These are phyloP conservation scores for Saturnispora diversa DNA, from an alignment of 805 yeast genomes.

Conservation along the genomic window DNA sequence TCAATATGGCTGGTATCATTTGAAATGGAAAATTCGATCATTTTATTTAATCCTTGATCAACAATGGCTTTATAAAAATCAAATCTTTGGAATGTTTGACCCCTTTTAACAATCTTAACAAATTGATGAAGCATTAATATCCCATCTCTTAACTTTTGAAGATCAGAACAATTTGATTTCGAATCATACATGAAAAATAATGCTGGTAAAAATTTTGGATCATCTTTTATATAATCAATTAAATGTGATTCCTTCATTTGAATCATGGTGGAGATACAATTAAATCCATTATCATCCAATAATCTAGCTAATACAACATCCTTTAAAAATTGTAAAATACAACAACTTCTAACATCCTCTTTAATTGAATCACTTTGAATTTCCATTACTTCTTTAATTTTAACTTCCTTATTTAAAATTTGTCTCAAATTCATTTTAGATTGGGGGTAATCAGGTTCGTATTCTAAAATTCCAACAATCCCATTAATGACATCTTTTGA, in stretches of 20 bases:
- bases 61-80: slow-evolving; percentile 59
- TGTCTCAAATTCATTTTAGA: slow-evolving; percentile 74
- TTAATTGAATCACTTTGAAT: slow-evolving; percentile 42
- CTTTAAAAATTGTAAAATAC: slow-evolving; percentile 68
- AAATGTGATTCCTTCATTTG: slow-evolving; percentile 62
- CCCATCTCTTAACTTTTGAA: slow-evolving; percentile 50
- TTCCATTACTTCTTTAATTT: slow-evolving; percentile 67
- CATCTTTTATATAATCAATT: slow-evolving; percentile 47
- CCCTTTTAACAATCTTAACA: slow-evolving; percentile 60
- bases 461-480: slow-evolving; percentile 74
- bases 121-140: slow-evolving; percentile 75
- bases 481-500: slow-evolving; percentile 47
- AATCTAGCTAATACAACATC: slow-evolving; percentile 80
- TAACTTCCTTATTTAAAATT: slow-evolving; percentile 46
- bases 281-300: slow-evolving; percentile 72
- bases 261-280: slow-evolving; percentile 57
- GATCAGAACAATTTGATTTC: slow-evolving; percentile 7
- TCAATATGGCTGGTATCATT: slow-evolving; percentile 34
- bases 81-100: slow-evolving; percentile 52
- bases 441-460: slow-evolving; percentile 80
- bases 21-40: slow-evolving; percentile 61
- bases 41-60: slow-evolving; percentile 57
- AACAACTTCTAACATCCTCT: slow-evolving; percentile 61
- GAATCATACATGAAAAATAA: slow-evolving; percentile 50
- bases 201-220: slow-evolving; percentile 43